Evolutionary conservation across 108 stramenopile species (phyloP), one percentile per base, ranked within the genome.

Genomic region (Fragilariopsis cylindrus): DNA sequence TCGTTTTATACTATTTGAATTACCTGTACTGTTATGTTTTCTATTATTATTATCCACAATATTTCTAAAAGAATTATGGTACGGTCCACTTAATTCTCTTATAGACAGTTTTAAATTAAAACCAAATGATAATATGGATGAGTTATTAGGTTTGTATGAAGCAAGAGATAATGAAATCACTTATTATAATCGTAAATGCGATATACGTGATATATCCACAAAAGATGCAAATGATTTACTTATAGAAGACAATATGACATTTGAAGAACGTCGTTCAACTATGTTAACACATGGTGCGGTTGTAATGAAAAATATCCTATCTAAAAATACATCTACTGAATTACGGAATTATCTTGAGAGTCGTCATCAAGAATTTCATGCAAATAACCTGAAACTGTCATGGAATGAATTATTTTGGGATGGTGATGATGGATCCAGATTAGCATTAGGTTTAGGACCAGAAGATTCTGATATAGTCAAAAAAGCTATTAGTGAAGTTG

Each of bases 281-380:
- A 76, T 82, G 81, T 74, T 82, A 76, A 74, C 57, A 5, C 85
- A 85, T 76, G 85, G 85, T 43, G 77, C 80, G 0, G 69, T 69
- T 4, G 44, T 80, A 0, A 48, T 85, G 43, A 71, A 60, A 16
- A 48, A 78, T 16, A 48, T 82, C 0, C 41, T 85, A 8, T 2
- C 6, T 0, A 30, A 70, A 6, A 57, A 80, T 11, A 82, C 81
- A 0, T 65, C 72, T n/a, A 2, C 57, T 0, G 56, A 73, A 55
- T 55, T 85, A 11, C 66, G 85, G 0, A 44, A 19, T 0, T 82
- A 78, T 71, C 54, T 85, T 6, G 76, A 75, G 21, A 9, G 56
- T 42, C 60, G 74, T 1, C 77, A 79, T 57, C 58, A 71, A 60
- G 47, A 52, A 68, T 68, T 48, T 39, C 48, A 50, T 16, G 52